These are phyloP conservation scores for Ajuga reptans DNA, from an alignment of 305 asterid species.

Conservation along the genomic window DNA sequence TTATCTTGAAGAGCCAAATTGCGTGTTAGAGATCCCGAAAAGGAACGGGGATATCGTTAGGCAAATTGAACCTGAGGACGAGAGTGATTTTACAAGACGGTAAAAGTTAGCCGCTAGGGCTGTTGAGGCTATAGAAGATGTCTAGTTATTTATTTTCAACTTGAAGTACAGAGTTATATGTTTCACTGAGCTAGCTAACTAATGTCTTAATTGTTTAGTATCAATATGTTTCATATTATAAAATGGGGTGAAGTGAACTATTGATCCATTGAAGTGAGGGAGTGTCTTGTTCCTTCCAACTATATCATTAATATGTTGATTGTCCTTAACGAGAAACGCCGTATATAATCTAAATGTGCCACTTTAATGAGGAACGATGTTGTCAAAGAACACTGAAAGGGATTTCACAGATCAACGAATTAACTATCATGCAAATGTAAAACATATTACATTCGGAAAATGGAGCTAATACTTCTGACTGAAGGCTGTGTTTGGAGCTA, in stretches of 20 bases:
- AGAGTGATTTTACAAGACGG: slow-evolving; percentile 24
- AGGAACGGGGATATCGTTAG: slow-evolving; percentile 35
- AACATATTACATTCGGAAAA: too few species aligned
- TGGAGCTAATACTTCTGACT: too few species aligned
- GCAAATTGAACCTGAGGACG: slow-evolving; percentile 26
- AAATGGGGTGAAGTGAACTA: not conserved
- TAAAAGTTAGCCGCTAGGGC: slow-evolving; percentile 27
- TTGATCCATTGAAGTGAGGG: not conserved
- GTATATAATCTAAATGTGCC: not conserved
- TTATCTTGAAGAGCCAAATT: slow-evolving; percentile 44
- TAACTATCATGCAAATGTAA: too few species aligned
- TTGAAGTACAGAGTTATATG: not conserved
- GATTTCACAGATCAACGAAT: not conserved
- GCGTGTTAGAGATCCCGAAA: slow-evolving; percentile 42
- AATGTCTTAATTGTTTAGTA: not conserved
- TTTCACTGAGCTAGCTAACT: not conserved
- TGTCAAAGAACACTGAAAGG: not conserved
- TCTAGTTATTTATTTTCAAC: slow-evolving; percentile 9
- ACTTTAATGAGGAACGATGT: not conserved
- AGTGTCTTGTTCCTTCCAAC: not conserved
- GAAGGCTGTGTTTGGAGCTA: too few species aligned
- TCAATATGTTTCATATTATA: not conserved
- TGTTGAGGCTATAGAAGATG: slow-evolving; percentile 26
- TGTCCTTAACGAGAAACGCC: not conserved
- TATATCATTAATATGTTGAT: not conserved